Percentiles rank a stretch among this genome's conserved stretches.
phyloP scores from a whole-genome alignment of 1,284 basidiomycete genomes.

The Prillingera fragicola region DNA sequence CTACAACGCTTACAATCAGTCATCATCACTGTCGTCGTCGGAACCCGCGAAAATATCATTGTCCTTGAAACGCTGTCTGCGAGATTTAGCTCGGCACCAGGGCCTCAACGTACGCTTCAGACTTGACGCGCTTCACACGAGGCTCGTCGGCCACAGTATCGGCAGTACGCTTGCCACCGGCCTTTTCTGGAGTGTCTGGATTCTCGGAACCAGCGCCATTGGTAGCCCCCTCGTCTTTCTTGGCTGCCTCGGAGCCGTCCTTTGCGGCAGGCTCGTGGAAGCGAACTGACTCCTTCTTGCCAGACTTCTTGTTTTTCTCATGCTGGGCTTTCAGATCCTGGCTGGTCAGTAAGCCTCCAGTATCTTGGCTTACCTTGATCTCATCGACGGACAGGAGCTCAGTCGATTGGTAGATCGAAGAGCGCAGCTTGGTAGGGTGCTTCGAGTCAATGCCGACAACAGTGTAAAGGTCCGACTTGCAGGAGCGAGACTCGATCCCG shows the following conservation, averaged over 20 bases:
- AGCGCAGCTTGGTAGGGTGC: conserved; percentile 37
- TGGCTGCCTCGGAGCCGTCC: not conserved
- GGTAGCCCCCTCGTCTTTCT: not conserved
- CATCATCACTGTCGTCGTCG: conserved; percentile 14
- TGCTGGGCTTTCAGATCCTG: conserved; percentile 20
- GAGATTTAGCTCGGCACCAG: not conserved
- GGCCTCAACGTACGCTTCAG: conserved; percentile 17
- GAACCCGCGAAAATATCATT: conserved; percentile 26
- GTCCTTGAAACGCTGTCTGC: conserved; percentile 17
- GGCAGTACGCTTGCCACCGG: not conserved
- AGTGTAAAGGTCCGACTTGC: conserved; percentile 43
- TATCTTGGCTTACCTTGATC: conserved; percentile 17
- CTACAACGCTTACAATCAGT: conserved; percentile 3
- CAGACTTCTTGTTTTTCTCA: conserved; percentile 6
- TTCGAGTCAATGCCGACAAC: conserved; percentile 43
- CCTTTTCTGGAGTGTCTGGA: not conserved
- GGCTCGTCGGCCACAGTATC: not conserved
- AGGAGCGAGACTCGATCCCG: conserved; percentile 29
- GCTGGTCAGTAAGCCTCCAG: not conserved
- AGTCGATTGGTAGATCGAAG: conserved; percentile 29
- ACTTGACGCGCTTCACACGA: conserved; percentile 10
- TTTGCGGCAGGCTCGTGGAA: not conserved
- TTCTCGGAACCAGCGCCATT: not conserved
- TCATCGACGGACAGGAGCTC: conserved; percentile 27
- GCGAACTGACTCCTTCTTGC: not conserved